Evolutionary conservation across 106 monocot genomes (phyloP).

Genomic region (Ottelia alismoides): DNA sequence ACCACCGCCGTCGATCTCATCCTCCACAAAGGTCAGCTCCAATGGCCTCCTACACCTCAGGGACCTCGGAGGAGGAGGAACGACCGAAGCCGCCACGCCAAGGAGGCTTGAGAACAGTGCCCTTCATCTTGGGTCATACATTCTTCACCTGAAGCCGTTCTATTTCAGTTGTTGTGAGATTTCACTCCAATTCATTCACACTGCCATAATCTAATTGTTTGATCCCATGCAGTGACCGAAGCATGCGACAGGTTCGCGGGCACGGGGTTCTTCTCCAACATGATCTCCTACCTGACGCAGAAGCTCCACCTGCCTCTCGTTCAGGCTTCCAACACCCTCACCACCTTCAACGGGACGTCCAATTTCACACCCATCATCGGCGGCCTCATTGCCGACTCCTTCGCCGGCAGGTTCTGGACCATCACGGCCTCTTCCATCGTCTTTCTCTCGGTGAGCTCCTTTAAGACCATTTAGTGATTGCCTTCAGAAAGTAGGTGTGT

Average conservation of each 20-base stretch:
- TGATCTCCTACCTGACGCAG: conserved; percentile 55
- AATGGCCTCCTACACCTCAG: not conserved
- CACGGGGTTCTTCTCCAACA: conserved; percentile 49
- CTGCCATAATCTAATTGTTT: too few relatives aligned
- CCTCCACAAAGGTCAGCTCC: too few relatives aligned
- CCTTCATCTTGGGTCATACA: conserved; percentile 44
- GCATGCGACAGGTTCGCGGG: conserved; percentile 46
- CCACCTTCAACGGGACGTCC: conserved; percentile 44
- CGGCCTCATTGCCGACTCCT: conserved; percentile 54
- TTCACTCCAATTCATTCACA: not conserved
- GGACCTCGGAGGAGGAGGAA: not conserved
- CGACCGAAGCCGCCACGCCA: conserved; percentile 16
- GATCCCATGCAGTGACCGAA: conserved; percentile 34
- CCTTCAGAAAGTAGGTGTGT: too few relatives aligned
- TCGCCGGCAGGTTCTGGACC: conserved; percentile 73
- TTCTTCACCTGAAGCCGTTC: too few relatives aligned
- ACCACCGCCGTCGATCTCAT: too few relatives aligned
- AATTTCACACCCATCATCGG: conserved; percentile 46
- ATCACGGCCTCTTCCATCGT: conserved; percentile 40
- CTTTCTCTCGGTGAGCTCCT: conserved; percentile 31
- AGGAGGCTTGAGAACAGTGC: conserved; percentile 50
- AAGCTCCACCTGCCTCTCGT: conserved; percentile 63
- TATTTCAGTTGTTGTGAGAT: not conserved
- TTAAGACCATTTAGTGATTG: too few relatives aligned
- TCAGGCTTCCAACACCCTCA: conserved; percentile 60